Evolutionary conservation across 176 grass and related monocot genomes (phyloP).

Genomic region (Rhynchospora pubera): DNA sequence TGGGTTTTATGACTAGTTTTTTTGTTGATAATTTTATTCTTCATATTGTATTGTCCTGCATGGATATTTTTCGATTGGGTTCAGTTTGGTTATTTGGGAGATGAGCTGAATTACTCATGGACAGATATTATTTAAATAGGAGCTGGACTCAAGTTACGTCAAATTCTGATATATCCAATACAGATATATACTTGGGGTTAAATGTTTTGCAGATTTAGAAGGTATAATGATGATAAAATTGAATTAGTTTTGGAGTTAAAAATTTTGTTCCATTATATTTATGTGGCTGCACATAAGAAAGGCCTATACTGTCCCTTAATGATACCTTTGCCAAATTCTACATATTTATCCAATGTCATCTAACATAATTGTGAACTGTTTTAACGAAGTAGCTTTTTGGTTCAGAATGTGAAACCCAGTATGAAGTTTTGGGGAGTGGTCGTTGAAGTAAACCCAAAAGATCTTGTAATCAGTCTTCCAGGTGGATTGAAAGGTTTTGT

Average conservation of each 20-base stretch:
- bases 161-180: background rate
- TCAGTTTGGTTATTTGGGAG: constrained; percentile 10
- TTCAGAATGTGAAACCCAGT: constrained; percentile 79
- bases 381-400: background rate
- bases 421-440: constrained; percentile 90
- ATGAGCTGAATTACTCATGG: background rate
- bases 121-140: background rate
- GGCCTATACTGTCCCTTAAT: background rate
- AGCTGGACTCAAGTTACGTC: background rate
- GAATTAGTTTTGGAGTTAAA: background rate
- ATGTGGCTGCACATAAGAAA: background rate
- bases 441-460: constrained; percentile 89
- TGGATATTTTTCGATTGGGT: background rate
- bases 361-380: constrained; percentile 1
- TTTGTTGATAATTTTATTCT: background rate
- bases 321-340: background rate
- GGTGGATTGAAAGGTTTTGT: constrained; percentile 90
- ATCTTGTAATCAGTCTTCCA: constrained; percentile 77
- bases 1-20: background rate
- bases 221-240: background rate
- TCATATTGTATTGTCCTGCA: background rate
- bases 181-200: background rate
- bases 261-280: background rate
- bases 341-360: background rate
- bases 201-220: background rate